Percentiles rank a stretch among this genome's conserved stretches.
Conservation (phyloP, 2,329 filamentous ascomycete species). For the Aspergillus melleus region DNA sequence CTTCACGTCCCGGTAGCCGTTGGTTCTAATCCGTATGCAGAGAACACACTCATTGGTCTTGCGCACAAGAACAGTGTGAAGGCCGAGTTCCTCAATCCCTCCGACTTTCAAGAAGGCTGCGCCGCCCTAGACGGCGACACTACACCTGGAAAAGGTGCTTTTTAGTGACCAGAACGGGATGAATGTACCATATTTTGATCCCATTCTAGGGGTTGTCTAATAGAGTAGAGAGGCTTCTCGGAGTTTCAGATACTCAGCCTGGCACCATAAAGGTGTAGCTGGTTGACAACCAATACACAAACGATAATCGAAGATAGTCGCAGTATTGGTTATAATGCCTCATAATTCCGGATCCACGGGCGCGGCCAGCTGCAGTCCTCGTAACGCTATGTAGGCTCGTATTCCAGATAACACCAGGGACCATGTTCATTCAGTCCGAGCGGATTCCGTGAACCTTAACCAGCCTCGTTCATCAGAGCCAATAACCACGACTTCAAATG, state of each 20-base stretch:
- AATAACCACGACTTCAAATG: background rate
- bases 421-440: too few species aligned
- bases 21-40: constrained; percentile 3
- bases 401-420: too few species aligned
- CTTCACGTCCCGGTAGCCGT: background rate
- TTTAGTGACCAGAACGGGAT: constrained; percentile 12
- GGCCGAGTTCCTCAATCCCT: constrained; percentile 16
- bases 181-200: too few species aligned
- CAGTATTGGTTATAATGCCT: too few species aligned
- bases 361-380: too few species aligned
- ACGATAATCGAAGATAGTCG: too few species aligned
- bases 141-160: constrained; percentile 23
- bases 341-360: too few species aligned
- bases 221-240: background rate
- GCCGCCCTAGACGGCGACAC: constrained; percentile 20
- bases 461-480: background rate
- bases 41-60: constrained; percentile 25
- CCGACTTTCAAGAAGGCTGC: constrained; percentile 22
- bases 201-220: too few species aligned
- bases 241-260: background rate
- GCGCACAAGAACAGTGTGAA: constrained; percentile 18
- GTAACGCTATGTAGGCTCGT: too few species aligned
- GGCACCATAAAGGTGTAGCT: too few species aligned
- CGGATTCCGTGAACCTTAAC: background rate
- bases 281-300: too few species aligned